Conservation (phyloP, 176 grass and related monocot species). For the Oryza longistaminata region DNA sequence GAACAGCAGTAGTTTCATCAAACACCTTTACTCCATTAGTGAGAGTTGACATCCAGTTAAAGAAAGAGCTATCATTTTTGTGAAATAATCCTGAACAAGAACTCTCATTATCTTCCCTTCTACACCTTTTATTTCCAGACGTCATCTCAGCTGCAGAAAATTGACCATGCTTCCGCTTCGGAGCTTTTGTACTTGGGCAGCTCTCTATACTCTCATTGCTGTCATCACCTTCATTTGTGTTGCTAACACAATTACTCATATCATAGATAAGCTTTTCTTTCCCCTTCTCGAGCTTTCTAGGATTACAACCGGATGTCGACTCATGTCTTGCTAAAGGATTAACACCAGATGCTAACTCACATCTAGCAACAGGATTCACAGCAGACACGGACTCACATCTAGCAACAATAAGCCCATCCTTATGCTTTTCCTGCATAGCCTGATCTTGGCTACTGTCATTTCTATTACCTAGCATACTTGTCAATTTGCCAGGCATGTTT, state of each 20-base stretch:
- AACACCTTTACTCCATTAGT: slow-evolving; percentile 49
- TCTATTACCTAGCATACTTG: slow-evolving; percentile 18
- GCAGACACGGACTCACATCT: slow-evolving; percentile 28
- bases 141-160: slow-evolving; percentile 32
- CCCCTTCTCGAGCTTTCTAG: slow-evolving; percentile 54
- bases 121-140: slow-evolving; percentile 57
- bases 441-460: slow-evolving; percentile 35
- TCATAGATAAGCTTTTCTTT: slow-evolving; percentile 73
- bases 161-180: slow-evolving; percentile 53
- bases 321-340: slow-evolving; percentile 15
- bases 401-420: slow-evolving; percentile 28
- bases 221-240: slow-evolving; percentile 53
- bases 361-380: slow-evolving; percentile 28
- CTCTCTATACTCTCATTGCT: slow-evolving; percentile 92
- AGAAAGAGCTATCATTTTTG: slow-evolving; percentile 67
- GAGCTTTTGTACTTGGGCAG: slow-evolving; percentile 47
- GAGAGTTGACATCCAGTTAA: slow-evolving; percentile 92
- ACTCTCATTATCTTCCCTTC: slow-evolving; percentile 54
- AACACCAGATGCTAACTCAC: slow-evolving; percentile 24
- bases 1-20: slow-evolving; percentile 39
- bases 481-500: slow-evolving; percentile 26
- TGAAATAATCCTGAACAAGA: slow-evolving; percentile 47
- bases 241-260: slow-evolving; percentile 42
- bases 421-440: slow-evolving; percentile 22
- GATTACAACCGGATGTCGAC: slow-evolving; percentile 15